These are phyloP conservation scores for Exutisphaerella laricina DNA, from an alignment of 2,329 filamentous ascomycete species.

Conservation along the genomic window DNA sequence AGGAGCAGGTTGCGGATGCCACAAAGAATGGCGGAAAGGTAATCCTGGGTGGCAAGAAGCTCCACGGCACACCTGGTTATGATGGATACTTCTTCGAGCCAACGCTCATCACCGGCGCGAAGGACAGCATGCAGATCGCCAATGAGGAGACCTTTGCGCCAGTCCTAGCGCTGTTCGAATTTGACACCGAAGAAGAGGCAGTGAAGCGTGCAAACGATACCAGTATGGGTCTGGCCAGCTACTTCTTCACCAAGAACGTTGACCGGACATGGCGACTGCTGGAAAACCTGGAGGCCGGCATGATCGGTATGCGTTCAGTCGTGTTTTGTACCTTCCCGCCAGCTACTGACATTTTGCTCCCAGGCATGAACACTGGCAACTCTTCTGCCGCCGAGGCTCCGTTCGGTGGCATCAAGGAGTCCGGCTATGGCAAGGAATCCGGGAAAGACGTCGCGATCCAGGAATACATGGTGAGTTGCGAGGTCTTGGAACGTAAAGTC, in stretches of 20 bases:
- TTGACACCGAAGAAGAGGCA: constrained; percentile 61
- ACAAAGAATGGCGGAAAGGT: constrained; percentile 57
- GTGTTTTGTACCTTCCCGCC: no score
- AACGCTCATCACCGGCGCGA: constrained; percentile 58
- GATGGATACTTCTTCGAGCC: constrained; percentile 65
- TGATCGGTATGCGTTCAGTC: constrained; percentile 53
- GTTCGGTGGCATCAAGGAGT: constrained; percentile 64
- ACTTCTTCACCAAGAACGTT: constrained; percentile 63
- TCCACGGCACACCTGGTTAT: constrained; percentile 36
- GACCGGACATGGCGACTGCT: constrained; percentile 61
- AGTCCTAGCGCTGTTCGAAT: constrained; percentile 57
- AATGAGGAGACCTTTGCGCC: constrained; percentile 63
- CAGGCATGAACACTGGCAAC: constrained; percentile 45
- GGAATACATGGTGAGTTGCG: constrained; percentile 45
- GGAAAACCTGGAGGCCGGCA: constrained; percentile 63
- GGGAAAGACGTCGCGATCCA: constrained; percentile 61
- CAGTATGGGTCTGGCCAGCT: constrained; percentile 60
- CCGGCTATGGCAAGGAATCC: constrained; percentile 62
- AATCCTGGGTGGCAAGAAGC: constrained; percentile 54
- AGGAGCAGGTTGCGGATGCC: constrained; percentile 56
- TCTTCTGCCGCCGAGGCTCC: constrained; percentile 61
- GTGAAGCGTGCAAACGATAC: constrained; percentile 57
- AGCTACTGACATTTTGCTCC: background rate
- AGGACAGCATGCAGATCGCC: constrained; percentile 51
- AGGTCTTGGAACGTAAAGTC: background rate